Base-by-base conservation (phyloP, 2,329 filamentous ascomycete genomes). In the Phaeosphaeria sp. region DNA sequence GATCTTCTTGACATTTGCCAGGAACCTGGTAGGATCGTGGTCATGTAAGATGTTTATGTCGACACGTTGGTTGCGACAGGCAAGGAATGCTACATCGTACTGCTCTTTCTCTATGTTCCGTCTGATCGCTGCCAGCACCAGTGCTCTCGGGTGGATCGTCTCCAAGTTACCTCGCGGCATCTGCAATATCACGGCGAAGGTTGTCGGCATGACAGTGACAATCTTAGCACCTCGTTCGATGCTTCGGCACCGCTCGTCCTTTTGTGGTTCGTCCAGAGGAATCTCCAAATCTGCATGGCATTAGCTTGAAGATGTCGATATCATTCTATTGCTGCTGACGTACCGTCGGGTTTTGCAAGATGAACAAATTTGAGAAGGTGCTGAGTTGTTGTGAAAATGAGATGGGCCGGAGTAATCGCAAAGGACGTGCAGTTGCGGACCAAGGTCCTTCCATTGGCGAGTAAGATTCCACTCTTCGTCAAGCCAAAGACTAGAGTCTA, bases 41-140 rank as follows among this genome's bases (percentile, higher is more conserved):
- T 99, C 95, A 71, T 96, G 94, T 2, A 99, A 82, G 60, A 99
- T 94, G 72, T 99, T 99, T 90, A 98, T 93, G 72, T 99, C 95
- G 0, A 99, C 95, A 66, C 96, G 87, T 74, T 99, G 96, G 21
- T 89, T 94, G 50, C 95, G 88, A 74, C 95, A 98, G 61, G 92
- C 89, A 21, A 91, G 82, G 74, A 97, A 99, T 0, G 95, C 95
- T 51, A 86, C 87, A 49, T 85, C 87, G 72, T 97, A 99, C 68
- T 95, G 87, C 74, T 91, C 91, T 30, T 86, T 82, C 53, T 93
- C 90, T 51, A 99, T 91, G 51, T 91, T 87, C 49, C 87, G 86
- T 48, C 95, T 87, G 55, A 99, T 96, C 24, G 93, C 93, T 1
- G 93, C 92, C 49, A 99, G 83, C 0, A 99, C 94, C 79, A 99